phyloP scores from a whole-genome alignment of 2,329 filamentous ascomycete species.

The Hypoxylon sp. region DNA sequence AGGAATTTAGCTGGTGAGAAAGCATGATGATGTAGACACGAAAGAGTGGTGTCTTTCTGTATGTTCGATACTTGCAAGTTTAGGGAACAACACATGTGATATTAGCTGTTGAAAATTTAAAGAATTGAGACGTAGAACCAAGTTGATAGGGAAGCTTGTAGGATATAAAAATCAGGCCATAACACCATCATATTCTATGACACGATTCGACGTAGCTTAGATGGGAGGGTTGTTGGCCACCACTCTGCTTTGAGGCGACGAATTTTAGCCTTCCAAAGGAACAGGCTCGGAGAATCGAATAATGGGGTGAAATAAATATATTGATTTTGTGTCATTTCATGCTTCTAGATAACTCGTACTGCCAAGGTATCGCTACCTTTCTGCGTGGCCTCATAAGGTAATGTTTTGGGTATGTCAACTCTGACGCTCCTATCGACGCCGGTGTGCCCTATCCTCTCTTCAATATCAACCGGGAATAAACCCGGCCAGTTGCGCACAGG shows the following conservation, averaged over 20 bases:
- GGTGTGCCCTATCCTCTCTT: slow-evolving; percentile 17
- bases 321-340: slow-evolving; percentile 32
- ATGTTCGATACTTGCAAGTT: no score
- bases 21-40: no score
- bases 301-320: slow-evolving; percentile 16
- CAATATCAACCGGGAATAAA: slow-evolving; percentile 3
- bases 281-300: slow-evolving; percentile 1
- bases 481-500: neutral
- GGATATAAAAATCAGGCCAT: neutral
- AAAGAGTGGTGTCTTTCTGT: no score
- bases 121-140: no score
- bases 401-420: slow-evolving; percentile 32
- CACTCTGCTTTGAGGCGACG: neutral
- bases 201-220: neutral
- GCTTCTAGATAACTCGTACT: slow-evolving; percentile 24
- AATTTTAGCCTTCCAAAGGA: neutral
- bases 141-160: neutral
- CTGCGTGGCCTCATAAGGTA: slow-evolving; percentile 3
- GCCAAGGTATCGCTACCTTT: slow-evolving; percentile 10
- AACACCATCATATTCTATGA: neutral
- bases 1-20: no score
- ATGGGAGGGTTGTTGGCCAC: no score
- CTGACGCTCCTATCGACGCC: slow-evolving; percentile 27
- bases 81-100: no score
- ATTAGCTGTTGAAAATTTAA: no score